These are phyloP conservation scores for Trichoderma parareesei DNA, from an alignment of 495 filamentous ascomycete species.

Conservation along the genomic window DNA sequence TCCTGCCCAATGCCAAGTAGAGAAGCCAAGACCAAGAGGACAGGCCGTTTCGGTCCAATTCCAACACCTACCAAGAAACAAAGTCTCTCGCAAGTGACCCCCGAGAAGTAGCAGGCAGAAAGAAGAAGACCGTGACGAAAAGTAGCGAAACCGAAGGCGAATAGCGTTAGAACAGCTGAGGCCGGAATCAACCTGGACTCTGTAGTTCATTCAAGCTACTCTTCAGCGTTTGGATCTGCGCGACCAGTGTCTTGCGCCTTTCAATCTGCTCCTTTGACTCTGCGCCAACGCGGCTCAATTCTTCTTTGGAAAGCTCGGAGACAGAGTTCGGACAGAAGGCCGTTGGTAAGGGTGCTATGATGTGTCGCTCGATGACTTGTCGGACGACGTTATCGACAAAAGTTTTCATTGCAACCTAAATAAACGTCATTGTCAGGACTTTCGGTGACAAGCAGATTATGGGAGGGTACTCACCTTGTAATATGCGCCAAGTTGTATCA, in stretches of 20 bases:
- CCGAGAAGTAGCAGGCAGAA: too few relatives aligned
- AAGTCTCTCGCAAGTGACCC: too few relatives aligned
- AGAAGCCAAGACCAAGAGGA: too few relatives aligned
- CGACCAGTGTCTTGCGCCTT: not conserved
- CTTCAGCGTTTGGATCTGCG: not conserved
- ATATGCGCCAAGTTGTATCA: conserved; percentile 21
- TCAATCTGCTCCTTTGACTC: conserved; percentile 9
- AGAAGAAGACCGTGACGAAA: too few relatives aligned
- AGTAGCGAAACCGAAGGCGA: too few relatives aligned
- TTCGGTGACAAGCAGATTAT: too few relatives aligned
- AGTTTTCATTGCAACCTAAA: conserved; percentile 29
- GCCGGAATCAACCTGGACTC: too few relatives aligned
- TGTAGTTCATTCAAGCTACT: too few relatives aligned
- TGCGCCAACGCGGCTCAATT: conserved; percentile 13
- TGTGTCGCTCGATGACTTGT: conserved; percentile 32
- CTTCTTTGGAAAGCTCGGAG: conserved; percentile 13
- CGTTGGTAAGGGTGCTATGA: conserved; percentile 14
- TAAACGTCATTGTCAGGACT: not conserved
- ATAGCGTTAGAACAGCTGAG: too few relatives aligned
- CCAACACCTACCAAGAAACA: too few relatives aligned
- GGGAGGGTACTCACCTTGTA: conserved; percentile 21
- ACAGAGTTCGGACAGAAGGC: conserved; percentile 13
- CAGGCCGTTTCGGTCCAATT: too few relatives aligned
- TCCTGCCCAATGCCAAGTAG: too few relatives aligned
- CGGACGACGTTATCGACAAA: conserved; percentile 35